Conservation (phyloP, 805 yeast species). For the Nakazawaea sp. region DNA sequence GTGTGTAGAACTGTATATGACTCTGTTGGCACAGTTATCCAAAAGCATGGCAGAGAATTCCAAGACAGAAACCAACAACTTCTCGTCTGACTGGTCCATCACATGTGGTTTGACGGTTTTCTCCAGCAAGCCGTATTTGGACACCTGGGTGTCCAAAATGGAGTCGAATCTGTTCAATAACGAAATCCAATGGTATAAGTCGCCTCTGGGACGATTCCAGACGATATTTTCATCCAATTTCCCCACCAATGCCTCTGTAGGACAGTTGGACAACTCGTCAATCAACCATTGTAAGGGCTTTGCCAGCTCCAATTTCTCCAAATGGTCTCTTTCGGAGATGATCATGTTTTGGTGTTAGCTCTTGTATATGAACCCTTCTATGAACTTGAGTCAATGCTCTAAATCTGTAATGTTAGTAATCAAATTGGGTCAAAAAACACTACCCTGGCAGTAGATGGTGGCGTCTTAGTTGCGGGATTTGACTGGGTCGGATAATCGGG, state of each 20-base stretch:
- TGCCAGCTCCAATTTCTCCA: constrained; percentile 24
- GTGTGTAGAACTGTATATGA: constrained; percentile 61
- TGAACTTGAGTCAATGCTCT: too few species aligned
- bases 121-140: constrained; percentile 44
- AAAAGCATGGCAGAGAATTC: constrained; percentile 57
- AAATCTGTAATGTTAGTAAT: too few species aligned
- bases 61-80: constrained; percentile 42
- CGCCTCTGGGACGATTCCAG: constrained; percentile 36
- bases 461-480: too few species aligned
- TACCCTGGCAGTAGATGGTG: too few species aligned
- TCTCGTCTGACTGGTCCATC: constrained; percentile 39
- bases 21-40: constrained; percentile 62
- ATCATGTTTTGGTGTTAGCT: constrained; percentile 20
- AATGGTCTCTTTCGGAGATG: constrained; percentile 24
- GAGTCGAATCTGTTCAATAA: constrained; percentile 71
- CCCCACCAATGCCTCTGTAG: constrained; percentile 20
- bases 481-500: too few species aligned
- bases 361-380: too few species aligned
- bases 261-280: constrained; percentile 20
- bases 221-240: constrained; percentile 15
- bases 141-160: constrained; percentile 47
- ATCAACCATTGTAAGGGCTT: constrained; percentile 24
- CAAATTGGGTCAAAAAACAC: too few species aligned
- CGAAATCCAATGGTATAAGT: constrained; percentile 70
- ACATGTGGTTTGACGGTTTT: constrained; percentile 39